phyloP scores from a whole-genome alignment of 768 basidiomycete genomes.

The Leccinum obscurum region DNA sequence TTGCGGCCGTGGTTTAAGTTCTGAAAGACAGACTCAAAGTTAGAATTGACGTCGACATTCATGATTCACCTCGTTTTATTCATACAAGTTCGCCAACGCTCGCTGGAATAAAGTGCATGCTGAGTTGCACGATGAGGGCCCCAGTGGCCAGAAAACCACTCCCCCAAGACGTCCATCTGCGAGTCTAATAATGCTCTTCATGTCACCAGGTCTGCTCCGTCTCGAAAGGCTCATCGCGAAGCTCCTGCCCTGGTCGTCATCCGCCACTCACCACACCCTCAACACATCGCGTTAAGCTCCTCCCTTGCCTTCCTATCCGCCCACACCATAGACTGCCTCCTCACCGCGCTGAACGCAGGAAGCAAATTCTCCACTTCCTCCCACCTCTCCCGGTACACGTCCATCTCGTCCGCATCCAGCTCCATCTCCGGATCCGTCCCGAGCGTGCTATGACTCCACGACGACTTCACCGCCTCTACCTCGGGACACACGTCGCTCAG shows the following conservation, averaged over 20 bases:
- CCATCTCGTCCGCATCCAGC: constrained; percentile 6
- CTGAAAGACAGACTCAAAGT: neutral
- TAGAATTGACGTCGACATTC: neutral
- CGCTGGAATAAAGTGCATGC: neutral
- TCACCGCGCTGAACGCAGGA: constrained; percentile 23
- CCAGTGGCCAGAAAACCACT: neutral
- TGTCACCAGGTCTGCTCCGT: neutral
- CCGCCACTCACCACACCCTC: neutral
- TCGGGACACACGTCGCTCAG: constrained; percentile 27
- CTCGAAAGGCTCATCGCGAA: neutral
- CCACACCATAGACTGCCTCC: constrained; percentile 19
- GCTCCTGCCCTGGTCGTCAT: no score
- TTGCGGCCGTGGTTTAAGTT: no score
- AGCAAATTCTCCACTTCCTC: constrained; percentile 24
- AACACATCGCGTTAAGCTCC: neutral
- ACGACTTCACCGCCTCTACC: constrained; percentile 9
- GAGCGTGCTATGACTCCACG: constrained; percentile 10
- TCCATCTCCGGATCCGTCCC: constrained; percentile 5
- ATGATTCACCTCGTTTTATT: neutral
- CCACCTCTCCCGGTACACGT: constrained; percentile 18
- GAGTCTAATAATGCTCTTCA: neutral
- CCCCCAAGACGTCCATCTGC: neutral
- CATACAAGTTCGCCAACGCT: neutral
- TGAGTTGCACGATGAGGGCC: neutral
- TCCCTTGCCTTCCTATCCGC: neutral